Evolutionary conservation across 768 basidiomycete genomes (phyloP), one percentile per base, ranked within the genome.

Genomic region (Pholiota conissans): DNA sequence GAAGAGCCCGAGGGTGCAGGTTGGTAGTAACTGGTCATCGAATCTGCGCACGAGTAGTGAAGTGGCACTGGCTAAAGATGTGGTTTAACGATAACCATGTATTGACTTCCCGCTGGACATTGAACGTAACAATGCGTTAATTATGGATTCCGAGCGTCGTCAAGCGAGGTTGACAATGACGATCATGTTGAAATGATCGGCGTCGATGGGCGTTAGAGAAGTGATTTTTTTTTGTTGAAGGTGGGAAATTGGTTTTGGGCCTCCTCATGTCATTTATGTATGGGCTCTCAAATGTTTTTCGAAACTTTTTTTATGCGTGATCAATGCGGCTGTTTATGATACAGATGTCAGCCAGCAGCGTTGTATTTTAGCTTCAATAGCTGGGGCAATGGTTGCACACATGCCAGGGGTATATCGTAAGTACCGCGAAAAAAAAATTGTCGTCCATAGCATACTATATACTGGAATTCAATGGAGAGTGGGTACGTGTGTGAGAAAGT

Each of bases 401-500:
- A 40, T 56, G 65, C 64, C 67, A 67, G 82, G 82, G 83, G 82
- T 84, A 82, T 65, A 63, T 83, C 74, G 75, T 80, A 75, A 82
- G 76, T 80, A 80, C 76, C 78, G 79, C 77, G 79, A 80, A 79
- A 72, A n/a, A n/a, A 32, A 32, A 74, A 74, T 73, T 52, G 67
- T 83, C 78, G 82, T 86, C 84, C 84, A 70, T 84, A 76, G 73
- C 78, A 79, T 80, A 81, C 75, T 70, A 66, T 68, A 70, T 68
- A 69, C 60, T 60, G 8, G 71, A 68, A 64, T 47, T 55, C 29
- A 16, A 55, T 55, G 55, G 34, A 73, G 68, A 45, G 67, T 61
- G 62, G 35, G 52, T 56, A 61, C 55, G 61, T 52, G 59, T n/a
- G 55, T 3, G 54, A 57, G 47, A 28, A 62, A 60, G 65, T 67